Evolutionary conservation across 2,329 filamentous ascomycete genomes (phyloP).

Genomic region (Penicillium sclerotigenum): DNA sequence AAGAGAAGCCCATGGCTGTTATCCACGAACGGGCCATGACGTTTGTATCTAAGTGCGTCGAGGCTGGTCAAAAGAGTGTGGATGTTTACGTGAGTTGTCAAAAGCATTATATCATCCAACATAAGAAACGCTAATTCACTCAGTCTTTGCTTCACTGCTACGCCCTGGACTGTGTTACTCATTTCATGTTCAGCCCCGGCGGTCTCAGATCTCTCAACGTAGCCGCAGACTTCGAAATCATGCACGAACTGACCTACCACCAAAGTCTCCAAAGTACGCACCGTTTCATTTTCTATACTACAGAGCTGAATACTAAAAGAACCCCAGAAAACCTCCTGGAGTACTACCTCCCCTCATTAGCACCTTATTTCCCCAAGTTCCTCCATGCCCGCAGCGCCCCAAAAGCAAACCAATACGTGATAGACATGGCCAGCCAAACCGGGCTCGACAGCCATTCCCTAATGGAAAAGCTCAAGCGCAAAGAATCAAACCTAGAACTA

Average conservation of each 20-base stretch:
- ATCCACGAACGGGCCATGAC: slow-evolving; percentile 56
- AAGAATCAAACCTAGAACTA: slow-evolving; percentile 46
- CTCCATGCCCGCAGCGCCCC: slow-evolving; percentile 58
- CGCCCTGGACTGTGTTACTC: slow-evolving; percentile 66
- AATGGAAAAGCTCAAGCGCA: slow-evolving; percentile 58
- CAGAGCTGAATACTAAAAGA: background rate
- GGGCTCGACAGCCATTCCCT: slow-evolving; percentile 56
- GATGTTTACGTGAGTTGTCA: slow-evolving; percentile 58
- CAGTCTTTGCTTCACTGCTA: slow-evolving; percentile 59
- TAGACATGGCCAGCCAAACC: slow-evolving; percentile 49
- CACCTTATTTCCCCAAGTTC: slow-evolving; percentile 48
- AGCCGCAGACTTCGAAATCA: slow-evolving; percentile 59
- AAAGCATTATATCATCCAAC: slow-evolving; percentile 7
- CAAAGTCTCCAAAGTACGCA: slow-evolving; percentile 63
- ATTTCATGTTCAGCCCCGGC: slow-evolving; percentile 66
- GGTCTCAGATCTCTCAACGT: slow-evolving; percentile 60
- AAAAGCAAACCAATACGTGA: slow-evolving; percentile 58
- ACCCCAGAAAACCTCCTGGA: slow-evolving; percentile 56
- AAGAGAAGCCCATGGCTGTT: slow-evolving; percentile 53
- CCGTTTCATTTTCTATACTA: background rate
- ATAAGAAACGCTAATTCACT: background rate
- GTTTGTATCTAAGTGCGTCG: slow-evolving; percentile 55
- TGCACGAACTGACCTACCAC: slow-evolving; percentile 67
- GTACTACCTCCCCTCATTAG: slow-evolving; percentile 55
- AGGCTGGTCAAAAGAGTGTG: slow-evolving; percentile 44